Evolutionary conservation across 306 rosid genomes (phyloP), one percentile per base, ranked within the genome.

Genomic region (Ochetophila trinervis): DNA sequence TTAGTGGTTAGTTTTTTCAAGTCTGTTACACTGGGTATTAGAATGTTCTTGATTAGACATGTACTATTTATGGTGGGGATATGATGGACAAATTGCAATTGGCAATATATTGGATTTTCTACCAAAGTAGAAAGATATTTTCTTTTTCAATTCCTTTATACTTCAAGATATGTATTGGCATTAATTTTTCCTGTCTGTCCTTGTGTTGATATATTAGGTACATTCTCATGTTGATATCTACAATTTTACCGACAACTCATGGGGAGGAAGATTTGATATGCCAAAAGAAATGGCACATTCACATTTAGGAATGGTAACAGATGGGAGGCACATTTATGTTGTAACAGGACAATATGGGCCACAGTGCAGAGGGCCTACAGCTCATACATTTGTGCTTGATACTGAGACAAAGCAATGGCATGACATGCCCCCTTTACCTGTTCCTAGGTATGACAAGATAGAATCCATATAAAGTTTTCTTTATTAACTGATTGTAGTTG

Each of bases 251-350:
- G 70, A 56, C 70, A 82, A 85, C 69, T 77, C 60, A 45, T 85
- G 96, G 98, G 76, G 61, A 22, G 93, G 72, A 30, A 76, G 63
- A 62, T 77, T 92, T 78, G 71, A 82, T 63, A 85, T 72, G 76
- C 96, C 98, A 51, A 80, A 85, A 76, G 95, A 89, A 35, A 87
- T 92, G 98, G 98, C 79, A 53, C 60, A 89, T 78, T 92, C 98
- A 27, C 96, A 92, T 85, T 82, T 89, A 79, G 98, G 98, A 59
- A 80, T 87, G 47, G 84, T 85, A 34, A 80, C 85, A 66, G 98
- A 92, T 84, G 91, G 92, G 63, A 92, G 96, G 78, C 87, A 82
- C 81, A 77, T 87, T 47, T 92, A 85, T 73, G 84, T 87, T 24
- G 68, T 92, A 57, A 80, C 95, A 0, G 96, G 98, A 58, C 98